phyloP scores from a whole-genome alignment of 2,329 filamentous ascomycete genomes.

The Fusarium fujikuroi region DNA sequence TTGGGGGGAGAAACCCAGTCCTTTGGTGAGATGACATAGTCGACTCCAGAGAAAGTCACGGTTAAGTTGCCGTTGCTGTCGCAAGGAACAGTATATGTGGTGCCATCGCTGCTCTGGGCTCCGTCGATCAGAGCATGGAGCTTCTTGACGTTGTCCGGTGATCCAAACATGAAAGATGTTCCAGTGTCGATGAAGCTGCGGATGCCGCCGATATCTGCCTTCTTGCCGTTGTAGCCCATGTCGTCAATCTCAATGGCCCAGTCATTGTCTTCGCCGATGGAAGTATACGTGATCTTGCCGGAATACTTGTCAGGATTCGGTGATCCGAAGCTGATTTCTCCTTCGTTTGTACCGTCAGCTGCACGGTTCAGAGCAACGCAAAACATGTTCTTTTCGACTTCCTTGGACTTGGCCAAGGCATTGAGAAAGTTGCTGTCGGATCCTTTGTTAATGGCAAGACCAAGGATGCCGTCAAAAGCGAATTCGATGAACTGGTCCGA shows the following conservation, averaged over 20 bases:
- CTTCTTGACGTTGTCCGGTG: constrained; percentile 70
- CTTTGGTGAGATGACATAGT: constrained; percentile 72
- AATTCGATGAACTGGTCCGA: constrained; percentile 81
- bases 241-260: constrained; percentile 81
- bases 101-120: constrained; percentile 65
- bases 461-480: constrained; percentile 89
- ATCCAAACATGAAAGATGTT: constrained; percentile 82
- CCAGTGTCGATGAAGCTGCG: constrained; percentile 85
- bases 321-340: constrained; percentile 81
- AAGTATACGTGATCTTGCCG: constrained; percentile 75
- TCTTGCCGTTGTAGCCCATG: constrained; percentile 69
- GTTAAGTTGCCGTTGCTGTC: constrained; percentile 68
- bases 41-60: constrained; percentile 74
- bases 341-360: constrained; percentile 73
- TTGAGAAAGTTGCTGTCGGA: constrained; percentile 75
- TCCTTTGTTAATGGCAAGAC: constrained; percentile 73
- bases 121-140: constrained; percentile 76
- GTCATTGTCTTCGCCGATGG: constrained; percentile 63
- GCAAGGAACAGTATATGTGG: constrained; percentile 79
- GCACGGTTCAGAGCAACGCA: constrained; percentile 76
- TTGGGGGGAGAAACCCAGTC: constrained; percentile 73
- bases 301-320: constrained; percentile 73
- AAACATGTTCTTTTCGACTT: constrained; percentile 73
- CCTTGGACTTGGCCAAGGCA: constrained; percentile 64
- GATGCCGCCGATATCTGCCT: constrained; percentile 64